Conservation (phyloP, 306 rosid species). For the Pyrus pyrifolia region DNA sequence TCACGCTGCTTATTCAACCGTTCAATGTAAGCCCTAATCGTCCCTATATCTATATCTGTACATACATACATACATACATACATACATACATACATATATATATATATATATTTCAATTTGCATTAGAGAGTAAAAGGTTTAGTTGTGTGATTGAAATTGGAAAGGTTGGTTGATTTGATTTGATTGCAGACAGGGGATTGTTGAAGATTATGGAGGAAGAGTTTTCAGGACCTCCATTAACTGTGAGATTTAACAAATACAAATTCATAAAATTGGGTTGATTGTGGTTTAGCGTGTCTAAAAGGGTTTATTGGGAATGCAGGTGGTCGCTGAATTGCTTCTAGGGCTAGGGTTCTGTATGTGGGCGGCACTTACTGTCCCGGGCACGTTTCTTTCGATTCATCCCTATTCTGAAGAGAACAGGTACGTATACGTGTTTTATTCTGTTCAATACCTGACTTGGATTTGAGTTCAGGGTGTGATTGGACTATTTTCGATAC, state of each 20-base stretch:
- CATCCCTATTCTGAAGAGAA: conserved; percentile 77
- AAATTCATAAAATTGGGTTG: not conserved
- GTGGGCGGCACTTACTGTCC: conserved; percentile 71
- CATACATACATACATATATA: too few relatives aligned
- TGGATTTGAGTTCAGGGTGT: not conserved
- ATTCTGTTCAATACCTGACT: not conserved
- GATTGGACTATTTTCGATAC: conserved; percentile 6
- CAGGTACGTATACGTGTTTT: conserved; percentile 29
- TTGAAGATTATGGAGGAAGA: conserved; percentile 84
- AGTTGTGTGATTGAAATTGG: not conserved
- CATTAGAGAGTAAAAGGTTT: not conserved
- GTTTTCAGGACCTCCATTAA: conserved; percentile 76
- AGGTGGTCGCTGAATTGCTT: conserved; percentile 63
- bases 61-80: too few relatives aligned
- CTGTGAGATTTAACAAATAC: conserved; percentile 22
- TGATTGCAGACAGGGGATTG: conserved; percentile 63
- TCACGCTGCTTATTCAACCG: conserved; percentile 72
- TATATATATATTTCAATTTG: not conserved
- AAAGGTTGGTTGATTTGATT: conserved; percentile 18
- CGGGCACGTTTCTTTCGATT: conserved; percentile 69
- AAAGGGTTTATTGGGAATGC: conserved; percentile 13
- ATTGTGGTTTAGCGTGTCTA: not conserved
- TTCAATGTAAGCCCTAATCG: conserved; percentile 44
- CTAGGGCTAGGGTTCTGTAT: conserved; percentile 52
- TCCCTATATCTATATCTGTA: not conserved